Base-by-base conservation (phyloP, 768 basidiomycete species). In the Cystobasidium onofrii region DNA sequence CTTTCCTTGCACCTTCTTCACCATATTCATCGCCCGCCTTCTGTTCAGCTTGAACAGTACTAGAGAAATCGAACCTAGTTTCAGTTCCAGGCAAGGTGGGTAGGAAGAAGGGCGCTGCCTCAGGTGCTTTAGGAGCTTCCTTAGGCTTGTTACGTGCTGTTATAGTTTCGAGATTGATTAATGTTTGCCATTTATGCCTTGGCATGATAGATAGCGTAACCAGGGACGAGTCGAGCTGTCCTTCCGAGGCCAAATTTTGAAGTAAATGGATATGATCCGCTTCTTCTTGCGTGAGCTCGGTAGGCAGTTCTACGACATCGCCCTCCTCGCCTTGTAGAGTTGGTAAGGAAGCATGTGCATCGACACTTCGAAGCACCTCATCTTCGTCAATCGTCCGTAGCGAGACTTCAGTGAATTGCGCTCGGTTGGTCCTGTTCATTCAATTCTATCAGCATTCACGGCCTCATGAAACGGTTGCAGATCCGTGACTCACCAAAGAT, bases 141-240 rank as follows among this genome's bases (percentile, higher is more conserved):
- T 90, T 92, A 15, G 96, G 93, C 84, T 94, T 96, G 81, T 98
- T 98, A 69, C 96, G 88, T 85, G 90, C 89, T 89, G 91, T 88
- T 75, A 98, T 98, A 34, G 92, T 88, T 77, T 98, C 96, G 20
- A 99, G 84, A 79, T 96, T 96, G 73, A 99, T 84, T n/a, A 99
- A 83, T 0, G 96, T 94, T 81, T 96, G 92, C 96, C 96, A 99
- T 77, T 90, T 85, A 17, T 92, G 88, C 44, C 94, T 88, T 18
- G 96, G 96, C 46, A 98, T 84, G 27, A 94, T 84, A 6, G 95
- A 94, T 23, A 99, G 83, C 0, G 96, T 98, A 64, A 98, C 86
- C n/a, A 99, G 86, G 20, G 92, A 91, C 64, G 88, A 90, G 67
- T 89, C 88, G 6, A 98, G 83, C 80, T 95, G 91, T 91, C 92